A percentile compares a stretch with the other conserved stretches of the same genome.
phyloP scores from a whole-genome alignment of 2,329 filamentous ascomycete genomes.

The Pseudopyricularia cyperi region DNA sequence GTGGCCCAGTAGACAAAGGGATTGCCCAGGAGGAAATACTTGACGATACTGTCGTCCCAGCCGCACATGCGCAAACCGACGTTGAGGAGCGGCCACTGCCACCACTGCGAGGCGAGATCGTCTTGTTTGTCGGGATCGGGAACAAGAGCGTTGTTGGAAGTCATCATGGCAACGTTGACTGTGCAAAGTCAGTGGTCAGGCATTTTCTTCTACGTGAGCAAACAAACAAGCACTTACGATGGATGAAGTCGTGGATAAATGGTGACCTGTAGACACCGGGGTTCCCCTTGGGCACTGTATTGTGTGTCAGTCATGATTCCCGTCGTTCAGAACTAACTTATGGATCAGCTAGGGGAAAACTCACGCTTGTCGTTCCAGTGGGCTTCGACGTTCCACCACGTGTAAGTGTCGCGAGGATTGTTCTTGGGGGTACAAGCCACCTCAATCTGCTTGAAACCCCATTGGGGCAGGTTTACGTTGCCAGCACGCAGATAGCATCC shows the following conservation, averaged over 20 bases:
- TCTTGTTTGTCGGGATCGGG: conserved; percentile 98
- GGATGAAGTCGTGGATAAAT: conserved; percentile 94
- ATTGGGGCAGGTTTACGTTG: conserved; percentile 78
- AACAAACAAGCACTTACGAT: conserved; percentile 25
- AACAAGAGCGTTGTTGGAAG: conserved; percentile 95
- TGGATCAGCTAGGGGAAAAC: conserved; percentile 1
- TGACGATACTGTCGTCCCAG: conserved; percentile 90
- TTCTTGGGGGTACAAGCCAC: conserved; percentile 90
- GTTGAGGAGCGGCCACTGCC: conserved; percentile 95
- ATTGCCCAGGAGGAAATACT: conserved; percentile 97
- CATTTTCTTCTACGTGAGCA: neutral
- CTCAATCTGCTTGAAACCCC: conserved; percentile 99
- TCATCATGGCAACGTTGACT: conserved; percentile 99
- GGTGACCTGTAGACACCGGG: conserved; percentile 91
- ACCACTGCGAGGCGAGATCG: conserved; percentile 89
- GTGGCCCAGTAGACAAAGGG: conserved; percentile 93
- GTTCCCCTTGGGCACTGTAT: conserved; percentile 69
- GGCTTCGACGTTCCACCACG: conserved; percentile 97
- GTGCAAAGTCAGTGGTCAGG: conserved; percentile 1
- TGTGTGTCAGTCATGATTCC: neutral
- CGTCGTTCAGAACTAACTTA: neutral
- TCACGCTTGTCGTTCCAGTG: conserved; percentile 88
- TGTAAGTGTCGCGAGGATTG: conserved; percentile 85
- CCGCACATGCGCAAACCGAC: conserved; percentile 97
- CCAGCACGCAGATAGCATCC: conserved; percentile 92